Base-by-base conservation (phyloP, 1,284 basidiomycete genomes). In the Marasmius fiardii region DNA sequence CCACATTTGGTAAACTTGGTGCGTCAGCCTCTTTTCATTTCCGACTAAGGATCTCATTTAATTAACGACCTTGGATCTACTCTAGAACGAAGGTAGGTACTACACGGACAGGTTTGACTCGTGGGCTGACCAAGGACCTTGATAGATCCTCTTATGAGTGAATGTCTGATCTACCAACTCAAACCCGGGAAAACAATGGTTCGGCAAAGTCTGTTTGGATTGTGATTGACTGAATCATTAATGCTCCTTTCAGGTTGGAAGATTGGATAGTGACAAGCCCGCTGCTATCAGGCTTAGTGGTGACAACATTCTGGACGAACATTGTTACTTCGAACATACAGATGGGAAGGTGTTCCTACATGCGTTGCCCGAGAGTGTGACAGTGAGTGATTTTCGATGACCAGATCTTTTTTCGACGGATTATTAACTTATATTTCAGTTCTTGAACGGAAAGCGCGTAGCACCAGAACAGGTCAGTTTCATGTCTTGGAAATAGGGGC, bases 1-100 rank as follows among this genome's bases (percentile, higher is more conserved):
- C 95, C 95, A 3, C 94, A 96, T 74, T 76, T 98, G 60, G 95
- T 98, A 66, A 98, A 98, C 72, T 74, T 98, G 78, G 90, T 92
- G 69, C 68, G 87, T 62, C 14, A 56, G 50, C 53, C 35, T 54
- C 55, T 54, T 56, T 58, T 23, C 26, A 49, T 33, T 43, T 43
- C 37, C 57, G 16, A 54, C 51, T 39, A 51, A 61, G 56, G 51
- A 57, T 8, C 14, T 16, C 11, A 20, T 16, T 45, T 20, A 48
- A 18, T n/a, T 24, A 23, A 26, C 18, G 2, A 4, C 28, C 28
- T 33, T 14, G 44, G 23, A 45, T n/a, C 31, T 8, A 26, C 14
- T 31, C 14, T 49, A 92, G 85, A 95, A 95, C 70, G 92, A 94
- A 81, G 91, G 90, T 88, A 58, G 63, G 79, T 63, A 56, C 4